A percentile compares a stretch with the other conserved stretches of the same genome.
phyloP scores from a whole-genome alignment of 805 yeast species.

The Candida sphagnicola region DNA sequence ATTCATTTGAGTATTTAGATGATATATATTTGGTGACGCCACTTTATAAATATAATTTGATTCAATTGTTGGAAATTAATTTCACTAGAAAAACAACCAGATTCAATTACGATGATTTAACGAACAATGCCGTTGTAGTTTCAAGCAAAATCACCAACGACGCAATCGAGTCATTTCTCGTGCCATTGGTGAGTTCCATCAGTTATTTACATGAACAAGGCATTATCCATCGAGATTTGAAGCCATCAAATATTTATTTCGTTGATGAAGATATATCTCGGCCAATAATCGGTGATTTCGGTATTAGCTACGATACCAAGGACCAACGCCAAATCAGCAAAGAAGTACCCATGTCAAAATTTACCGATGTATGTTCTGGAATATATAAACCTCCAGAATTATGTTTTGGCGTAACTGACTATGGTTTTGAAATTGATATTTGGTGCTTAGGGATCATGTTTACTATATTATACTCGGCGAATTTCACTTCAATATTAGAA shows the following conservation, averaged over 20 bases:
- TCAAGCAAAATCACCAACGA: slow-evolving; percentile 10
- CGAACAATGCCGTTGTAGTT: slow-evolving; percentile 5
- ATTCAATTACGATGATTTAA: slow-evolving; percentile 23
- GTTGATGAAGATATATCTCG: slow-evolving; percentile 12
- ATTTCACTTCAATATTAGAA: slow-evolving; percentile 27
- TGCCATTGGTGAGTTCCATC: background rate
- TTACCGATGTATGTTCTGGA: slow-evolving; percentile 63
- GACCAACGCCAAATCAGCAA: slow-evolving; percentile 3
- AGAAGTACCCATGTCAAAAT: slow-evolving; percentile 36
- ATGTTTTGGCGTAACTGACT: slow-evolving; percentile 54
- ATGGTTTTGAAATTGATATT: slow-evolving; percentile 56
- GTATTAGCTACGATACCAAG: slow-evolving; percentile 38
- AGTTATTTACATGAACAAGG: slow-evolving; percentile 24
- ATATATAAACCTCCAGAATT: slow-evolving; percentile 73
- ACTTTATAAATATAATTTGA: slow-evolving; percentile 23
- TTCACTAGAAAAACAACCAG: slow-evolving; percentile 16
- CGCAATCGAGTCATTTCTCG: slow-evolving; percentile 3
- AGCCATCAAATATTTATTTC: slow-evolving; percentile 35
- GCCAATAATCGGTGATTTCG: slow-evolving; percentile 59
- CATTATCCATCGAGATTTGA: slow-evolving; percentile 40
- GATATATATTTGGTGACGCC: slow-evolving; percentile 33
- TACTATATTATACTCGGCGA: slow-evolving; percentile 43
- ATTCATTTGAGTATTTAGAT: slow-evolving; percentile 21
- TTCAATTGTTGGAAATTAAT: slow-evolving; percentile 15
- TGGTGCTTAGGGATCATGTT: slow-evolving; percentile 70